Evolutionary conservation across 768 basidiomycete genomes (phyloP), one percentile per base, ranked within the genome.

Genomic region (Tulasnella sp.): DNA sequence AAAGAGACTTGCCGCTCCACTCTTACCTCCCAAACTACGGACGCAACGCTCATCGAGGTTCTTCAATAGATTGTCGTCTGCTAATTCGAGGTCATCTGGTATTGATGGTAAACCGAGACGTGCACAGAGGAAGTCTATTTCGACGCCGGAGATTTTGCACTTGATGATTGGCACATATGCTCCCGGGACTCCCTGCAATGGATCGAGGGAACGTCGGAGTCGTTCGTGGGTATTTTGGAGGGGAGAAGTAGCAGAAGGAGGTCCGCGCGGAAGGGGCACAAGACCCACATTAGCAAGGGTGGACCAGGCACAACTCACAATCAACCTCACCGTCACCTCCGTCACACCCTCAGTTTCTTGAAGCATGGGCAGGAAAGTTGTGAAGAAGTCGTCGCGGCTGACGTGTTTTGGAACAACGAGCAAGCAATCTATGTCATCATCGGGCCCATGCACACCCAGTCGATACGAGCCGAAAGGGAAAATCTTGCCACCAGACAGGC

Each of bases 401-500:
- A 99, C 93, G 85, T 98, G 96, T 85, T 97, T 95, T 9, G 98
- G 98, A 48, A 97, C 98, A 48, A 99, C 97, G 84, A 95, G 94
- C 31, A 99, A 87, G n/a, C 97, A 98, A 87, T 99, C 98, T 85
- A 99, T 98, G 90, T 99, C 97, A 74, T 93, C 89, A 3, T 95
- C 94, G 46, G 97, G 98, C 18, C 95, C 95, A 85, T 99, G 98
- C 31, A 99, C 98, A 80, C 98, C 98, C 73, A 99, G 87, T 83
- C 98, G 93, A 88, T 98, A 99, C 75, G 97, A 98, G 56, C 98
- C 98, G 85, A 97, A 99, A 10, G 98, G 99, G 85, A 96, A 99
- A 84, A 99, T 99, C 88, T 99, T 97, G 81, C 97, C 98, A 75
- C 98, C 98, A 12, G 98, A 95, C 73, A 94, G 92, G 75, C 87